A percentile compares a stretch with the other conserved stretches of the same genome.
phyloP scores from a whole-genome alignment of 2,329 filamentous ascomycete genomes.

The Trichoderma simmonsii region DNA sequence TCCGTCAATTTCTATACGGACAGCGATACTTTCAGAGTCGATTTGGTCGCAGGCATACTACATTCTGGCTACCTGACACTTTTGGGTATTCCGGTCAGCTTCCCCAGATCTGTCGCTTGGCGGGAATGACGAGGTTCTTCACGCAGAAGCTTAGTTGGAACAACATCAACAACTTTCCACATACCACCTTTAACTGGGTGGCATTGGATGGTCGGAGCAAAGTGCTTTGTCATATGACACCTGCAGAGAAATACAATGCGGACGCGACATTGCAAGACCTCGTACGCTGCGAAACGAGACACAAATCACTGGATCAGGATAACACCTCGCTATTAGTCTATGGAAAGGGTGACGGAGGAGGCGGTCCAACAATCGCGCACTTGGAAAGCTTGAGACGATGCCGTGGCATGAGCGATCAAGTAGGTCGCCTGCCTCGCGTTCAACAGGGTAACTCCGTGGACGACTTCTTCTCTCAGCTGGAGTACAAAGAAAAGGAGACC shows the following conservation, averaged over 20 bases:
- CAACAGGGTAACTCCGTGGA: background rate
- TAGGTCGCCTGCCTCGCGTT: background rate
- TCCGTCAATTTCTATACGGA: background rate
- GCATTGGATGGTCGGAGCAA: background rate
- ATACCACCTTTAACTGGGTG: background rate
- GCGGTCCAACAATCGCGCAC: background rate
- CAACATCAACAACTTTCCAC: background rate
- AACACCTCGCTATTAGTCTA: background rate
- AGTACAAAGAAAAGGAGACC: background rate
- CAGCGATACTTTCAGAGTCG: background rate
- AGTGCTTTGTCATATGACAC: background rate
- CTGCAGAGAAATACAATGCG: background rate
- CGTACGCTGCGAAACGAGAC: background rate
- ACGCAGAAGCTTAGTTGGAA: background rate
- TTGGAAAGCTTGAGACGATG: background rate
- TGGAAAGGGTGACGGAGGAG: background rate
- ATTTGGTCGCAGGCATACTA: background rate
- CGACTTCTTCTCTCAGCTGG: background rate
- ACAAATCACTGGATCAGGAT: background rate
- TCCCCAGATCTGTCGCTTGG: background rate
- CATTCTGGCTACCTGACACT: background rate
- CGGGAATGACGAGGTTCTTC: background rate
- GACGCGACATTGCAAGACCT: background rate
- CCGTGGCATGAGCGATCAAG: background rate
- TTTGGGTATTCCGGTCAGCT: background rate